Conservation (phyloP, 768 basidiomycete species). For the Rhodotorula diobovata region DNA sequence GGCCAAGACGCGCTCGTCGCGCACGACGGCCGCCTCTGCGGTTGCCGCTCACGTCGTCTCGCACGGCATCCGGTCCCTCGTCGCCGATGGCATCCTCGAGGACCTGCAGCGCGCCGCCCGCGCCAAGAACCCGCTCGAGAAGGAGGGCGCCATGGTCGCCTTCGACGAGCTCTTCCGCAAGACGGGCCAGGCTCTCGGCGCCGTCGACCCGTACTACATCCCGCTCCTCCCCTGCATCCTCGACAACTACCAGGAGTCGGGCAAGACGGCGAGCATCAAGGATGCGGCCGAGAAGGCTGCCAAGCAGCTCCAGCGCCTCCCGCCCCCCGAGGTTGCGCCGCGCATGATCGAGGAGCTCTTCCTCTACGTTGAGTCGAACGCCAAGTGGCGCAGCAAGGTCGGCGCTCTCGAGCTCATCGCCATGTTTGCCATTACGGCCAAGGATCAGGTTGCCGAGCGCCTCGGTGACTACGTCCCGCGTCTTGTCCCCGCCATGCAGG, state of each 20-base stretch:
- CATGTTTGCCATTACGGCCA: conserved; percentile 35
- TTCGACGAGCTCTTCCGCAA: conserved; percentile 64
- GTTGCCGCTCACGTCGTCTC: conserved; percentile 39
- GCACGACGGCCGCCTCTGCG: conserved; percentile 35
- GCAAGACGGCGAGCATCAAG: conserved; percentile 90
- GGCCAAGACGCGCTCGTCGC: conserved; percentile 34
- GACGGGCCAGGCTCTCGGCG: conserved; percentile 54
- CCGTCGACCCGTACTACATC: conserved; percentile 69
- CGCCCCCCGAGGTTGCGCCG: conserved; percentile 76
- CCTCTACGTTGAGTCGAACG: conserved; percentile 55
- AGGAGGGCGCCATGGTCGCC: conserved; percentile 77
- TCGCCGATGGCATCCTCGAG: conserved; percentile 52
- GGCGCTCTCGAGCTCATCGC: conserved; percentile 76
- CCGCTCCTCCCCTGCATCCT: conserved; percentile 70
- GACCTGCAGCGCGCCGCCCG: conserved; percentile 66
- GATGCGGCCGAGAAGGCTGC: conserved; percentile 70
- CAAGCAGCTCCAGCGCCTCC: conserved; percentile 75
- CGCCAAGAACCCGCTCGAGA: conserved; percentile 81
- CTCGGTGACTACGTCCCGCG: conserved; percentile 75
- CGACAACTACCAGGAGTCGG: conserved; percentile 87
- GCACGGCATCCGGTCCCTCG: conserved; percentile 39
- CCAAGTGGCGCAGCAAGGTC: conserved; percentile 91
- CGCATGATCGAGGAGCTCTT: conserved; percentile 61
- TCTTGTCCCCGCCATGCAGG: conserved; percentile 87
- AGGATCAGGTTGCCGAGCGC: conserved; percentile 70